Evolutionary conservation across 495 filamentous ascomycete genomes (phyloP).

Genomic region (Neurospora intermedia): DNA sequence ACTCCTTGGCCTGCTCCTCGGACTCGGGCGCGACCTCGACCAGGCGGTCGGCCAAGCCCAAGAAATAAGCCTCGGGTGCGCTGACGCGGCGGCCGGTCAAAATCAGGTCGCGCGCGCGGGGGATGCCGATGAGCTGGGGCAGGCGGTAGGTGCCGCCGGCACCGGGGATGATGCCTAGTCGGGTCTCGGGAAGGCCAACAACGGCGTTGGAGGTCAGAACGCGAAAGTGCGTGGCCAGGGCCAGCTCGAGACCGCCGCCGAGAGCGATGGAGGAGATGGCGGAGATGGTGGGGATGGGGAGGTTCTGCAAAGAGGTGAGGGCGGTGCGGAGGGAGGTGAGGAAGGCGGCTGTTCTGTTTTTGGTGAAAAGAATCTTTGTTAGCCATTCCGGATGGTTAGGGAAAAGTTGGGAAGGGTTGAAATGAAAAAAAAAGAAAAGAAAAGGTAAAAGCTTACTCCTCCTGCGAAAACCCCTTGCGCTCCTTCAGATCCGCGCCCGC

Average conservation of each 20-base stretch:
- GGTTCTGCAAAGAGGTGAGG: conserved; percentile 51
- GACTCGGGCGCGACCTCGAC: conserved; percentile 59
- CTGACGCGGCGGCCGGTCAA: conserved; percentile 73
- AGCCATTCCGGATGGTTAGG: not conserved
- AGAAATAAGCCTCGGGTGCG: conserved; percentile 68
- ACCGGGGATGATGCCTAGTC: conserved; percentile 86
- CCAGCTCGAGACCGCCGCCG: conserved; percentile 87
- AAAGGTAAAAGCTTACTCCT: conserved; percentile 40
- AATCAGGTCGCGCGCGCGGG: conserved; percentile 70
- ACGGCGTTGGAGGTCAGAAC: conserved; percentile 62
- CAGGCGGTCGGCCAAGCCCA: conserved; percentile 75
- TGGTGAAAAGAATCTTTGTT: too few relatives aligned
- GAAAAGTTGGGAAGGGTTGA: not conserved
- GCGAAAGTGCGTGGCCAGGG: conserved; percentile 74
- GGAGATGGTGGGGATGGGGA: conserved; percentile 82
- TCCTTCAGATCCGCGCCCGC: conserved; percentile 94
- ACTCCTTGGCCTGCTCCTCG: conserved; percentile 32
- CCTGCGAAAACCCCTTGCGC: conserved; percentile 56
- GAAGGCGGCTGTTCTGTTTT: conserved; percentile 59
- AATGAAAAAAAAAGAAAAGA: conserved; percentile 16
- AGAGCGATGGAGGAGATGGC: conserved; percentile 73
- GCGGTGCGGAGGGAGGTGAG: conserved; percentile 61
- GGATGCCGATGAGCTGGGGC: conserved; percentile 60
- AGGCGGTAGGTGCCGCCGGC: conserved; percentile 88
- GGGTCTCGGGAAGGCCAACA: conserved; percentile 81